Percentiles rank a stretch among this genome's conserved stretches.
phyloP scores from a whole-genome alignment of 148 eudicot genomes.

The Persicaria maculosa region DNA sequence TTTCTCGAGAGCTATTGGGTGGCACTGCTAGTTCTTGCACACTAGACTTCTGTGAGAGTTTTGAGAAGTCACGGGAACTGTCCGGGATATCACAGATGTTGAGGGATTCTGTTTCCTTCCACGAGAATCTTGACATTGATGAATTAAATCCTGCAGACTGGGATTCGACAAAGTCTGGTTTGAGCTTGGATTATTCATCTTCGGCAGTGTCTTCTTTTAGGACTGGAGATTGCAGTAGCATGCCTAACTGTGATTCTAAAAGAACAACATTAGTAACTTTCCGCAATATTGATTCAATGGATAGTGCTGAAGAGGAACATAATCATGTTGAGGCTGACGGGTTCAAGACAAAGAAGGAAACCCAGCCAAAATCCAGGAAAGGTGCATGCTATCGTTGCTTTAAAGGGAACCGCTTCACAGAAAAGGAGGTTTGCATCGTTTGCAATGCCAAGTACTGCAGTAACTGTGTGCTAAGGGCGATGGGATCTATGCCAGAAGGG shows the following conservation, averaged over 20 bases:
- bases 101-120: constrained; percentile 41
- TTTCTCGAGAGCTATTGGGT: constrained; percentile 48
- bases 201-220: constrained; percentile 68
- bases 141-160: constrained; percentile 55
- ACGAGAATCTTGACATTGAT: constrained; percentile 40
- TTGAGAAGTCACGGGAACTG: constrained; percentile 56
- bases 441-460: constrained; percentile 92
- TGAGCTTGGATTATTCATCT: constrained; percentile 74
- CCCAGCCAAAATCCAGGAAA: constrained; percentile 47
- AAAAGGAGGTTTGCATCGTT: constrained; percentile 88
- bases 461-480: constrained; percentile 86
- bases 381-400: constrained; percentile 89
- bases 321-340: constrained; percentile 30
- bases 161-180: constrained; percentile 62
- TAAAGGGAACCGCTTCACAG: constrained; percentile 81
- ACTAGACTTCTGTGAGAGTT: constrained; percentile 63
- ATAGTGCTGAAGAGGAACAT: constrained; percentile 35
- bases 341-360: constrained; percentile 41
- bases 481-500: constrained; percentile 99
- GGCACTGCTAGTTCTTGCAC: constrained; percentile 62
- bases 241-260: constrained; percentile 39
- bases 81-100: constrained; percentile 39
- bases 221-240: constrained; percentile 53
- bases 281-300: constrained; percentile 56
- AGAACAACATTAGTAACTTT: constrained; percentile 51